Evolutionary conservation across 139 green algal species (phyloP), one percentile per base, ranked within the genome.

Genomic region (Spirogloea muscicola): DNA sequence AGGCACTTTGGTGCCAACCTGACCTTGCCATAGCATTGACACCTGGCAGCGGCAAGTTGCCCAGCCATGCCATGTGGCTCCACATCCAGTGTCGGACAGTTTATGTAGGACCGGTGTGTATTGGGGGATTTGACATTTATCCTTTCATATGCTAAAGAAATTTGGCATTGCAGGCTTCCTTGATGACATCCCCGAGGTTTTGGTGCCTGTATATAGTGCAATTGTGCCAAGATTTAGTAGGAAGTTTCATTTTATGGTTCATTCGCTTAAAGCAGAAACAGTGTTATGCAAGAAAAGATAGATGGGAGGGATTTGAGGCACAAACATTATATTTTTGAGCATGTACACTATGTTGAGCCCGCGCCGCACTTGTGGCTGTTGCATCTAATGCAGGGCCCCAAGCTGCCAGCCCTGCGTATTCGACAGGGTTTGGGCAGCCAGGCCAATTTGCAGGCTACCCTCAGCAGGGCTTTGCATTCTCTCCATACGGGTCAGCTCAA

Each of bases 401-500:
- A 6, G 25, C n/a, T 29, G 59, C 33, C 6, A 36, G 59, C n/a
- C 59, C 59, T 29, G 59, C 33, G 3, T 68, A 42, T 58, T 31
- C 59, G 4, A 36, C 33, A 4, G 59, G 10, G 25, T 38, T 38
- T 13, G 59, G 10, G 7, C 59, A 68, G 27, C 9, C 59, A 13
- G 59, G 37, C 5, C 59, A 29, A 3, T 68, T 51, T 58, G 59
- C 3, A 42, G 59, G 33, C 4, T 68, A 42, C 7, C 59, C 59
- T 25, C 59, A 29, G 18, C 59, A 68, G 7, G 37, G 43, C 37
- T 68, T 68, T 43, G 59, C 10, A 4, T 68, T 51, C 18, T 37
- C 59, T 13, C 25, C 59, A 58, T 68, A 68, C 59, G 59, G 59
- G 59, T 68, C n/a, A 68, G 27, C 6, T 55, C 21, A 31, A 21